phyloP scores from a whole-genome alignment of 2,329 filamentous ascomycete species.

The Aspergillus aculeatus region DNA sequence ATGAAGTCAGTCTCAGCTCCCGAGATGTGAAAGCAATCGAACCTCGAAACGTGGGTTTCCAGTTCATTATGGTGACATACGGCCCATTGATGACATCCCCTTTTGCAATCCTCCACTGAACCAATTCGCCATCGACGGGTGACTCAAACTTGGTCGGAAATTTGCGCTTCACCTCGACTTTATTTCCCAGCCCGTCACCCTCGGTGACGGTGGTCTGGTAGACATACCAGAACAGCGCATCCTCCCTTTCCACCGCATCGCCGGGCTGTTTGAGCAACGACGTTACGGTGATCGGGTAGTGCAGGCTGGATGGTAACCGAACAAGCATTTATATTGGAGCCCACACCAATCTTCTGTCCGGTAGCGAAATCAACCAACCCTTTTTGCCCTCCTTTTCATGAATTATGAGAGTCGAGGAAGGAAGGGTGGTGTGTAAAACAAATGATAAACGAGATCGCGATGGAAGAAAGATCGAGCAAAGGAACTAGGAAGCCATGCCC shows the following conservation, averaged over 20 bases:
- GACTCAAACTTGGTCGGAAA: slow-evolving; percentile 80
- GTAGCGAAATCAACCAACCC: not conserved
- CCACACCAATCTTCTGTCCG: not conserved
- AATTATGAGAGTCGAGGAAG: not conserved
- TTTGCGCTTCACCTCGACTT: slow-evolving; percentile 65
- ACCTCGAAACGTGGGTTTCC: not conserved
- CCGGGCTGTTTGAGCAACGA: slow-evolving; percentile 74
- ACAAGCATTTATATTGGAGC: slow-evolving; percentile 42
- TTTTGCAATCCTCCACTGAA: slow-evolving; percentile 67
- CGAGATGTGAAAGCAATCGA: not conserved
- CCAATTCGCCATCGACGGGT: slow-evolving; percentile 75
- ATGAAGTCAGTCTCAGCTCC: slow-evolving; percentile 35
- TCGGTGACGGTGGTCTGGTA: slow-evolving; percentile 73
- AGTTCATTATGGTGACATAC: slow-evolving; percentile 30
- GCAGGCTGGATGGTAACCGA: slow-evolving; percentile 58
- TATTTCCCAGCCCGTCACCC: slow-evolving; percentile 70
- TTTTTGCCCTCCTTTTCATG: not conserved
- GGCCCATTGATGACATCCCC: slow-evolving; percentile 45
- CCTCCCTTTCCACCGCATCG: slow-evolving; percentile 72
- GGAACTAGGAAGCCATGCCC: slow-evolving; percentile 23
- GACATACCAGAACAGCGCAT: slow-evolving; percentile 80
- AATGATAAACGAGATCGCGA: slow-evolving; percentile 3
- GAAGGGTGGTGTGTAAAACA: not conserved
- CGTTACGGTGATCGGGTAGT: slow-evolving; percentile 91
- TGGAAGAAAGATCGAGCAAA: slow-evolving; percentile 4